Evolutionary conservation across 176 grass and related monocot genomes (phyloP).

Genomic region (Ensete glaucum): DNA sequence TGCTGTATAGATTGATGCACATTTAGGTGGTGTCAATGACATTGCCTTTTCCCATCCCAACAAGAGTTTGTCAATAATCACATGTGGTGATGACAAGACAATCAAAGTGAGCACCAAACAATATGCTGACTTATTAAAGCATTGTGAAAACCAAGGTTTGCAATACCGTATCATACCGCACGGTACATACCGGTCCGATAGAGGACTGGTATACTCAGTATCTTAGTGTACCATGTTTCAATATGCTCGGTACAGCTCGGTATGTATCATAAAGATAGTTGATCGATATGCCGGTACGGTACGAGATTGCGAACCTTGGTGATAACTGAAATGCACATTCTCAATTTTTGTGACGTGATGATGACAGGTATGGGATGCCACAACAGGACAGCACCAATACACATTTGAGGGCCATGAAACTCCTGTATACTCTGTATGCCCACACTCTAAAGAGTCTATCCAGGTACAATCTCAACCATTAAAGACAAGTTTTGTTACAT

Average conservation of each 20-base stretch:
- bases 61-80: slow-evolving; percentile 93
- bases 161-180: no score
- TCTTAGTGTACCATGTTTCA: no score
- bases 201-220: no score
- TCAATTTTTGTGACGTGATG: slow-evolving; percentile 2
- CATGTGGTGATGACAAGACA: slow-evolving; percentile 94
- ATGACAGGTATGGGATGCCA: slow-evolving; percentile 93
- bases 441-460: slow-evolving; percentile 95
- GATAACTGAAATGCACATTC: no score
- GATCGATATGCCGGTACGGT: no score
- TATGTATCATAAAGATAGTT: no score
- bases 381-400: slow-evolving; percentile 83
- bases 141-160: no score
- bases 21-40: slow-evolving; percentile 94
- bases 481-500: no score
- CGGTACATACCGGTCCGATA: no score
- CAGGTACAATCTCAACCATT: slow-evolving; percentile 44
- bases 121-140: background rate
- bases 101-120: slow-evolving; percentile 56
- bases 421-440: slow-evolving; percentile 95
- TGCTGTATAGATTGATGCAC: slow-evolving; percentile 78
- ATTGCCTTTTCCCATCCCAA: slow-evolving; percentile 99
- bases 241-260: no score
- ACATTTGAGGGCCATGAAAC: slow-evolving; percentile 97
- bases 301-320: no score